Evolutionary conservation across 179 eudicot genomes (phyloP).

Genomic region (Spinacia oleracea): DNA sequence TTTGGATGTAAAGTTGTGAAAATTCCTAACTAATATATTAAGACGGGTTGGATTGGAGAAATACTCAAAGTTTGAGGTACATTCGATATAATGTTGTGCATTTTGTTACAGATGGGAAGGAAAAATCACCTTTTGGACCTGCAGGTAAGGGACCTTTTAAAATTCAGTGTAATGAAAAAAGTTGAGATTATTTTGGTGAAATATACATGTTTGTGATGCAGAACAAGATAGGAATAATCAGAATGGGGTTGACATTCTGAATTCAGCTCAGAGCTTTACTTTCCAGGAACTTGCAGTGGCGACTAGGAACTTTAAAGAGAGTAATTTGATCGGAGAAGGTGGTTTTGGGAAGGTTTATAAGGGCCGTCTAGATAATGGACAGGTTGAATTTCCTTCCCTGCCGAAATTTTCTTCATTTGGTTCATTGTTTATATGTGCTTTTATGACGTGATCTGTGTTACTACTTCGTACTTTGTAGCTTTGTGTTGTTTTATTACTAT

Average conservation of each 20-base stretch:
- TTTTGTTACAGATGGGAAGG: slow-evolving; percentile 30
- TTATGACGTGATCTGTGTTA: neutral
- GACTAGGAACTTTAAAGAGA: slow-evolving; percentile 41
- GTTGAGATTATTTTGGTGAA: no score
- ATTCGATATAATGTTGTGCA: no score
- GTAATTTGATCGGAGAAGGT: slow-evolving; percentile 48
- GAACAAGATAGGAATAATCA: slow-evolving; percentile 26
- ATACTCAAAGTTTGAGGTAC: no score
- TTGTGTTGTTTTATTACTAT: neutral
- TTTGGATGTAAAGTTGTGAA: neutral
- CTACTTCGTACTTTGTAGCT: neutral
- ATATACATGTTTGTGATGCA: slow-evolving; percentile 14
- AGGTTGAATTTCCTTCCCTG: slow-evolving; percentile 33
- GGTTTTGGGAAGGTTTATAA: slow-evolving; percentile 86
- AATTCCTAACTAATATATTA: neutral
- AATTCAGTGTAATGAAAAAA: neutral
- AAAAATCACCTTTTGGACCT: slow-evolving; percentile 5
- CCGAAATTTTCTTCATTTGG: neutral
- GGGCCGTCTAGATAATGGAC: slow-evolving; percentile 63
- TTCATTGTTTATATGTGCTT: neutral
- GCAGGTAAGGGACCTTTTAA: slow-evolving; percentile 21
- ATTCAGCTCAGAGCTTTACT: slow-evolving; percentile 59
- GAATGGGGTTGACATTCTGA: slow-evolving; percentile 24
- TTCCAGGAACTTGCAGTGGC: slow-evolving; percentile 65
- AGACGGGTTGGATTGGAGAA: neutral